Percentiles rank a stretch among this genome's conserved stretches.
Conservation (phyloP, 2,329 filamentous ascomycete genomes). For the Plenodomus biglobosus region DNA sequence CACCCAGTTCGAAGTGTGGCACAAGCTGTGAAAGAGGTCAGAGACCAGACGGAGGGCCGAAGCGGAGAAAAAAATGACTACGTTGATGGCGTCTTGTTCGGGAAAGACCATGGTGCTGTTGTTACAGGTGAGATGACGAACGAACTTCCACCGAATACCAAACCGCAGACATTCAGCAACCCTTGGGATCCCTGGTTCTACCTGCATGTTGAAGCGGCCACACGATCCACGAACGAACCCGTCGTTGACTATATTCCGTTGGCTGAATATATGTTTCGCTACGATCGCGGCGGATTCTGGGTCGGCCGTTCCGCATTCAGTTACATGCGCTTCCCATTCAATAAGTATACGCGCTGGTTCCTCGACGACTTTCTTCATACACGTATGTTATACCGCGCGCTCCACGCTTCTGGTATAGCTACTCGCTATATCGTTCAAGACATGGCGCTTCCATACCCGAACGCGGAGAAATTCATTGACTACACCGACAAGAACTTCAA, state of each 20-base stretch:
- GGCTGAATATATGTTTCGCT: constrained; percentile 69
- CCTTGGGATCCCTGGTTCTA: constrained; percentile 56
- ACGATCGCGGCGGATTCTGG: constrained; percentile 72
- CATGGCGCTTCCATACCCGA: constrained; percentile 52
- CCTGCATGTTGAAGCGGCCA: constrained; percentile 49
- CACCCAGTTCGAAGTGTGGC: constrained; percentile 46
- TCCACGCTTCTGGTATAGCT: constrained; percentile 63
- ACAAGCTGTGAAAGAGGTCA: constrained; percentile 47
- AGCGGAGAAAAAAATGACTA: constrained; percentile 47
- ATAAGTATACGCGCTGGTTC: constrained; percentile 61
- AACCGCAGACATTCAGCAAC: constrained; percentile 45
- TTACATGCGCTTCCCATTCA: constrained; percentile 68
- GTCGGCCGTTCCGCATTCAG: constrained; percentile 62
- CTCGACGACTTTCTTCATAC: constrained; percentile 66
- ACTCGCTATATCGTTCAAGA: constrained; percentile 67
- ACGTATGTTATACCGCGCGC: constrained; percentile 64
- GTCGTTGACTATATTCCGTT: constrained; percentile 61
- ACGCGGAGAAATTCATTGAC: constrained; percentile 48
- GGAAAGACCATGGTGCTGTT: constrained; percentile 46
- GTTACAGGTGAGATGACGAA: constrained; percentile 50
- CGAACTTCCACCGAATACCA: constrained; percentile 30
- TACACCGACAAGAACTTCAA: constrained; percentile 45
- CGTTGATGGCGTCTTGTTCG: constrained; percentile 55
- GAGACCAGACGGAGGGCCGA: constrained; percentile 41
- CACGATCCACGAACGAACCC: constrained; percentile 31